Conservation (phyloP, 2,329 filamentous ascomycete species). For the Aspergillaceae sp. region DNA sequence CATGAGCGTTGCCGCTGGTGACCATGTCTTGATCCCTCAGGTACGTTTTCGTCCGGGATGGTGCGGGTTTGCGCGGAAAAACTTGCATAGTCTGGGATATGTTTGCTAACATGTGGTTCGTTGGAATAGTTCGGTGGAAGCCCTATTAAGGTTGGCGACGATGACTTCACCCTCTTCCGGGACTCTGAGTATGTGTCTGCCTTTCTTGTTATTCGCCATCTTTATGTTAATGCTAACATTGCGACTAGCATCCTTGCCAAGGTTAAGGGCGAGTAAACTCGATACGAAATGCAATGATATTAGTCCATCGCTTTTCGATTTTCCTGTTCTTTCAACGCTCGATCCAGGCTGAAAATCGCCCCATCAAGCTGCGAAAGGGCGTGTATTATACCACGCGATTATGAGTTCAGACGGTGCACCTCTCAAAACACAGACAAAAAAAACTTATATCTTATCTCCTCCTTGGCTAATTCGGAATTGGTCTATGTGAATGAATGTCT, state of each 20-base stretch:
- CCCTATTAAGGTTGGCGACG: conserved; percentile 93
- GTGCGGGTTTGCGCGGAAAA: background rate
- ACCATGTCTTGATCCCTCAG: conserved; percentile 93
- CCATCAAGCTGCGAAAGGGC: conserved; percentile 7
- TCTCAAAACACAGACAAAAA: conserved; percentile 15
- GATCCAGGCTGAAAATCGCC: conserved; percentile 12
- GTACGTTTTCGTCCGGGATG: conserved; percentile 42
- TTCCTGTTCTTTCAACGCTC: conserved; percentile 9
- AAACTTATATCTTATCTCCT: conserved; percentile 1
- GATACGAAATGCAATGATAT: conserved; percentile 1
- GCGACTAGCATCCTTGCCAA: conserved; percentile 81
- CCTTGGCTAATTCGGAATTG: background rate
- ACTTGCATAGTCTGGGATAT: conserved; percentile 3
- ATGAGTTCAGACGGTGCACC: conserved; percentile 17
- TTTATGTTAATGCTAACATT: conserved; percentile 10
- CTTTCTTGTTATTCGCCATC: background rate
- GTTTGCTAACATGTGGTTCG: conserved; percentile 12
- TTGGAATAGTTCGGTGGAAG: conserved; percentile 71
- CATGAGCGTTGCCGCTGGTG: conserved; percentile 73
- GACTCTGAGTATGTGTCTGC: conserved; percentile 79
- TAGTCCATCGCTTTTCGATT: background rate
- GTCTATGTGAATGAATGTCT: conserved; percentile 2
- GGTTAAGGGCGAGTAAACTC: conserved; percentile 89
- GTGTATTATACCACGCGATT: conserved; percentile 29
- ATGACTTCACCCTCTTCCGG: conserved; percentile 92